These are phyloP conservation scores for Breviolum minutum DNA, from an alignment of 73 alveolate species.

Conservation along the genomic window DNA sequence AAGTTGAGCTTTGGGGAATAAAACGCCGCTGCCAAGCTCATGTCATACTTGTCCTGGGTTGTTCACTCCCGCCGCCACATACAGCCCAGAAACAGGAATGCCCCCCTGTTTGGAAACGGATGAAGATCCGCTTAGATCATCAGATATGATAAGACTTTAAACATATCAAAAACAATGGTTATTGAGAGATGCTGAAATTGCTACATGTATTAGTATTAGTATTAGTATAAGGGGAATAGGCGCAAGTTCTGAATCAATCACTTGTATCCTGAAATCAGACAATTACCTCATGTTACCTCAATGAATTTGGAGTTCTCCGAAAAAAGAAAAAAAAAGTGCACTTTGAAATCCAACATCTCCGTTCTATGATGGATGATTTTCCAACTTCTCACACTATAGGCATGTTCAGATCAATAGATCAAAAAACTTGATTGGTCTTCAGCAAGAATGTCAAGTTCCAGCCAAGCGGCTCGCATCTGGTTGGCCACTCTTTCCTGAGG, in stretches of 20 bases:
- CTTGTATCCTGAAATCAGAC: no score
- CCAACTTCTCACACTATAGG: neutral
- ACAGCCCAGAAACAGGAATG: no score
- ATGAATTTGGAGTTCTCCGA: no score
- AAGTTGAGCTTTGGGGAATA: conserved; percentile 54
- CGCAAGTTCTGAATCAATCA: neutral
- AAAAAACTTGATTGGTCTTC: no score
- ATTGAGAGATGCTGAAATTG: neutral
- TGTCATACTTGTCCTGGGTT: conserved; percentile 88
- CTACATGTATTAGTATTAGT: neutral
- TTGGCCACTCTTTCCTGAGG: conserved; percentile 44
- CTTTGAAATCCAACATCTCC: neutral
- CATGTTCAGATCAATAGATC: neutral
- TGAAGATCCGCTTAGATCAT: no score
- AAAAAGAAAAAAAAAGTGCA: no score
- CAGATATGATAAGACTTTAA: no score
- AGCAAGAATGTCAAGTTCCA: no score
- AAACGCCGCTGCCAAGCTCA: conserved; percentile 87
- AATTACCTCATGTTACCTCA: no score
- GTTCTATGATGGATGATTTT: neutral
- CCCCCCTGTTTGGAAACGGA: no score
- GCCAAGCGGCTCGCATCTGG: conserved; percentile 66
- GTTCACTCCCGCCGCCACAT: no score
- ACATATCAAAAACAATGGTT: no score
- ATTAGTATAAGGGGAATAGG: neutral